Base-by-base conservation (phyloP, 345 rosid species). In the Cardiospermum halicacabum region DNA sequence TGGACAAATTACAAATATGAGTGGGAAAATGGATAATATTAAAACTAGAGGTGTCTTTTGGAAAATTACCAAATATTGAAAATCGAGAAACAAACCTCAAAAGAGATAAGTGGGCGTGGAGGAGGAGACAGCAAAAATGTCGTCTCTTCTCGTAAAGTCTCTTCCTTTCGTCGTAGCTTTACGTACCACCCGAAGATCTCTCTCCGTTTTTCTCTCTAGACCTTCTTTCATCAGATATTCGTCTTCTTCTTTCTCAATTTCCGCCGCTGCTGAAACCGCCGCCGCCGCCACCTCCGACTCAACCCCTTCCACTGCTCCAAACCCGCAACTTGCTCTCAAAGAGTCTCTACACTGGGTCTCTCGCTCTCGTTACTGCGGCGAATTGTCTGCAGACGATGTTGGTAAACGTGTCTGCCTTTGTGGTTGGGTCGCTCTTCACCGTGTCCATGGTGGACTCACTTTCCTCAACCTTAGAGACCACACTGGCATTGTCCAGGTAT, bases 401-500 rank as follows among this genome's bases (percentile, higher is more conserved):
- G 97, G 97, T 18, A 78, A 75, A 69, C 80, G 89, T 58, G 96
- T 94, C 71, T 82, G 81, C 57, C 95, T 94, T 59, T 91, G 97
- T 34, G 99, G 97, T 3, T 94, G 97, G 99, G 99, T 94, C 42
- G 99, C 99, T 2, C 82, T 86, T 45, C 97, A 87, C 62, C 71
- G 99, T 53, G 85, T 87, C 65, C 99, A 94, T 37, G 97, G 95
- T 13, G 91, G 91, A 12, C 95, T 94, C 66, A 85, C 97, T 62
- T 91, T 94, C 76, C 77, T 94, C 74, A 94, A 87, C 64, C 92
- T 94, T 66, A 80, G 99, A 79, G 99, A 94, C 83, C 96, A 94
- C 70, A 79, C 96, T 40, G 99, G 99, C 67, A 81, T 85, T 69
- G 86, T 94, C 30, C 97, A 94, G 96, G 98, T 88, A 51, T 43